Percentiles rank a stretch among this genome's conserved stretches.
Conservation (phyloP, 768 basidiomycete species). For the Mycena capillaripes region DNA sequence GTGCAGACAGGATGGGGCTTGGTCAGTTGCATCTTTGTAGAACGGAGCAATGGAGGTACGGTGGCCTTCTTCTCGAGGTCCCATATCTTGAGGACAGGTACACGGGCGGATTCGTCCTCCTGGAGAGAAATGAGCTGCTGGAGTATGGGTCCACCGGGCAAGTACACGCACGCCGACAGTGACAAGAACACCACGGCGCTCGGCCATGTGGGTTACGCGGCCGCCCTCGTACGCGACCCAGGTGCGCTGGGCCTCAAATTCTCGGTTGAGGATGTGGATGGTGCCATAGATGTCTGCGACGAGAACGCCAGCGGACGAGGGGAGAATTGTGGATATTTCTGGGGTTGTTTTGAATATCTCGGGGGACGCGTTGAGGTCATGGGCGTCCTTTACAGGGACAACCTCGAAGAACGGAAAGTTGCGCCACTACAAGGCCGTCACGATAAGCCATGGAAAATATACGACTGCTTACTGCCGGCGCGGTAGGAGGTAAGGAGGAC, state of each 20-base stretch:
- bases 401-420: constrained; percentile 94
- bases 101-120: constrained; percentile 81
- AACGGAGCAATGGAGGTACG: constrained; percentile 76
- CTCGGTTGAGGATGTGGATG: constrained; percentile 80
- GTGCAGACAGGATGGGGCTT: constrained; percentile 89
- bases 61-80: constrained; percentile 80
- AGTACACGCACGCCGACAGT: constrained; percentile 83
- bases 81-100: constrained; percentile 90
- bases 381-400: constrained; percentile 80
- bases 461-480: constrained; percentile 40
- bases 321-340: constrained; percentile 80
- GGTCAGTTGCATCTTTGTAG: constrained; percentile 80
- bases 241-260: constrained; percentile 77
- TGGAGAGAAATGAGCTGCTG: constrained; percentile 45
- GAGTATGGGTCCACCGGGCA: constrained; percentile 4
- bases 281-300: constrained; percentile 91
- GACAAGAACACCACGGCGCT: constrained; percentile 85
- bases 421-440: constrained; percentile 70
- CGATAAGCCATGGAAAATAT: neutral
- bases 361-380: constrained; percentile 82
- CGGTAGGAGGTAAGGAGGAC: constrained; percentile 41
- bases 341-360: constrained; percentile 83
- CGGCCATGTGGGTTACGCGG: constrained; percentile 89
- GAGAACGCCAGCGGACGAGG: constrained; percentile 76
- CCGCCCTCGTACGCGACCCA: constrained; percentile 89